Evolutionary conservation across 2,329 filamentous ascomycete species (phyloP).

Genomic region (Pseudohalonectria lignicola): DNA sequence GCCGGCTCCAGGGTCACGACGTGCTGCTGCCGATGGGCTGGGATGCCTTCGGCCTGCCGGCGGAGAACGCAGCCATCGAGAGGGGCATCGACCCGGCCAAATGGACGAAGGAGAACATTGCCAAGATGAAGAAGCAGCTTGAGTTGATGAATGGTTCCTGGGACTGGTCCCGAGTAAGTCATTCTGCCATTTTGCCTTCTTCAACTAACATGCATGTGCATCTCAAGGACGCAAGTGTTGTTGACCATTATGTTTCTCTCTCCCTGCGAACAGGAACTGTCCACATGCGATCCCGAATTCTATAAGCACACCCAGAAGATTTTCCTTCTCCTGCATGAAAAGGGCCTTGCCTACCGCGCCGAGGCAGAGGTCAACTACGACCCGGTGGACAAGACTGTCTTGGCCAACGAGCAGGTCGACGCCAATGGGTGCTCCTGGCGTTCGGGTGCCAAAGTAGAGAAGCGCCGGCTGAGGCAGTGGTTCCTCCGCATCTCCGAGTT

Average conservation of each 20-base stretch:
- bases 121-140: slow-evolving; percentile 75
- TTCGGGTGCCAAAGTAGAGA: slow-evolving; percentile 75
- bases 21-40: slow-evolving; percentile 88
- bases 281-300: slow-evolving; percentile 74
- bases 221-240: no score
- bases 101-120: slow-evolving; percentile 76
- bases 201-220: no score
- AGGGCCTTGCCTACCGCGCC: slow-evolving; percentile 70
- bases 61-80: slow-evolving; percentile 85
- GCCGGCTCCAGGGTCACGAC: slow-evolving; percentile 60
- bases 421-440: slow-evolving; percentile 77
- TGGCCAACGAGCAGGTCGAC: slow-evolving; percentile 92
- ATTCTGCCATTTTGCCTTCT: no score
- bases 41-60: slow-evolving; percentile 86
- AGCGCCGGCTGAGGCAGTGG: slow-evolving; percentile 74
- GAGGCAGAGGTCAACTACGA: slow-evolving; percentile 86
- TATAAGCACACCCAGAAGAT: slow-evolving; percentile 85
- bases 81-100: slow-evolving; percentile 62
- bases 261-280: slow-evolving; percentile 72
- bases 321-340: slow-evolving; percentile 65
- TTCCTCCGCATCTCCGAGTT: slow-evolving; percentile 78
- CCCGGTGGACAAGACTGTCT: slow-evolving; percentile 76
- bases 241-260: no score
- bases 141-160: slow-evolving; percentile 69
- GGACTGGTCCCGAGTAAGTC: slow-evolving; percentile 69